A percentile compares a stretch with the other conserved stretches of the same genome.
These are phyloP conservation scores for Myochromella boudieri DNA, from an alignment of 768 basidiomycete species.

Conservation along the genomic window DNA sequence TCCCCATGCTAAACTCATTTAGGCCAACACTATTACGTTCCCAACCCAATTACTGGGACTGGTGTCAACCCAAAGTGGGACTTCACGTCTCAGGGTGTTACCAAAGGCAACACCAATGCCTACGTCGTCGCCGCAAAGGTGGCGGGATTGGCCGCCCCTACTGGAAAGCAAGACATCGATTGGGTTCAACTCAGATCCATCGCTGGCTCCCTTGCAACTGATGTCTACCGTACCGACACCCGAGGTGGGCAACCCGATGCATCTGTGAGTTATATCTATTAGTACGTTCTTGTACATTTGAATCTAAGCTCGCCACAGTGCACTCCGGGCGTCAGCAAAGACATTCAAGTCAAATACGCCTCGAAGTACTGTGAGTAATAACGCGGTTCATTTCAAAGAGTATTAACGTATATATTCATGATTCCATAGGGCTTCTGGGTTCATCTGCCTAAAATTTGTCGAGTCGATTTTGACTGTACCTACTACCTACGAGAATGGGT, in stretches of 20 bases:
- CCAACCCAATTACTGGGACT: slow-evolving; percentile 39
- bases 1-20: background rate
- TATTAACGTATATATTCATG: too few species aligned
- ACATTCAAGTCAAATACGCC: slow-evolving; percentile 49
- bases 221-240: slow-evolving; percentile 54
- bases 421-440: slow-evolving; percentile 23
- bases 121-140: slow-evolving; percentile 47
- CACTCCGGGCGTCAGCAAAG: slow-evolving; percentile 32
- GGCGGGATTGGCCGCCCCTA: slow-evolving; percentile 41
- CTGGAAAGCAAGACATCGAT: slow-evolving; percentile 45
- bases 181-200: slow-evolving; percentile 52
- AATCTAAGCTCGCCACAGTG: slow-evolving; percentile 27
- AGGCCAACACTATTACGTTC: slow-evolving; percentile 60
- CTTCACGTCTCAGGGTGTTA: slow-evolving; percentile 42
- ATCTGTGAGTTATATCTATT: slow-evolving; percentile 29
- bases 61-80: slow-evolving; percentile 56
- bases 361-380: slow-evolving; percentile 49
- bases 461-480: too few species aligned
- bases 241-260: slow-evolving; percentile 54
- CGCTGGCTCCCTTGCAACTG: slow-evolving; percentile 46
- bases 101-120: slow-evolving; percentile 40
- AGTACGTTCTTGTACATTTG: background rate
- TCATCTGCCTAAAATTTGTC: slow-evolving; percentile 11
- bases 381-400: too few species aligned
- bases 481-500: too few species aligned